Percentiles rank a stretch among this genome's conserved stretches.
Evolutionary conservation across 495 filamentous ascomycete genomes (phyloP).

Genomic region (Lentithecium fluviatile): DNA sequence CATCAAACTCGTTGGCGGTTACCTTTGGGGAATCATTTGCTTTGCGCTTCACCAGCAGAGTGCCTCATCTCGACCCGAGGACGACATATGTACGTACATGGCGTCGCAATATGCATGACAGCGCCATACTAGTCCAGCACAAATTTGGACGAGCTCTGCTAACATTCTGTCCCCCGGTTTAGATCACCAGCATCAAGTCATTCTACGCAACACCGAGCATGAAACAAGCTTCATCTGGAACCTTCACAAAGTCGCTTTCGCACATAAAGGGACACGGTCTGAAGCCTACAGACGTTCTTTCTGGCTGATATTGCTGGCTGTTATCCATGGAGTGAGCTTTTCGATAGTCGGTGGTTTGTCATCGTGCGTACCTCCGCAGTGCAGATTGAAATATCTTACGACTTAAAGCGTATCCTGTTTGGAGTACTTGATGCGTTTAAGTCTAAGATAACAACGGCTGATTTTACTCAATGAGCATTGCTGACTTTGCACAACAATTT

Average conservation of each 20-base stretch:
- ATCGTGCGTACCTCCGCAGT: too few relatives aligned
- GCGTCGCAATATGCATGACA: too few relatives aligned
- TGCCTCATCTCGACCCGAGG: not conserved
- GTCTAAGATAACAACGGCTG: not conserved
- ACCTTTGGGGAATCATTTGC: conserved; percentile 22
- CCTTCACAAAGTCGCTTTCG: not conserved
- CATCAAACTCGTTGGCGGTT: conserved; percentile 11
- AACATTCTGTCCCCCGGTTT: too few relatives aligned
- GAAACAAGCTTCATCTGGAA: conserved; percentile 3
- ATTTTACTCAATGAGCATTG: not conserved
- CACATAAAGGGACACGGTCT: conserved; percentile 10
- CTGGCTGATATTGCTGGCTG: conserved; percentile 1
- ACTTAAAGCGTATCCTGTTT: too few relatives aligned
- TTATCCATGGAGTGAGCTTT: conserved; percentile 1
- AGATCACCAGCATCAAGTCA: conserved; percentile 18
- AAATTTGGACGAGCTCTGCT: too few relatives aligned
- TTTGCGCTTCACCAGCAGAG: conserved; percentile 18
- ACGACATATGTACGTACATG: conserved; percentile 7
- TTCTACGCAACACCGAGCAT: conserved; percentile 18
- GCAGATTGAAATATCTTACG: too few relatives aligned
- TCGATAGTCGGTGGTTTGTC: not conserved
- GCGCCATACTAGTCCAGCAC: too few relatives aligned
- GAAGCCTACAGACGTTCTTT: not conserved
- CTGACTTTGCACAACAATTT: too few relatives aligned
- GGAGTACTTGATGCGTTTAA: too few relatives aligned